Evolutionary conservation across 208 protist genomes (phyloP), one percentile per base, ranked within the genome.

Genomic region (Wallacemonas sp.): DNA sequence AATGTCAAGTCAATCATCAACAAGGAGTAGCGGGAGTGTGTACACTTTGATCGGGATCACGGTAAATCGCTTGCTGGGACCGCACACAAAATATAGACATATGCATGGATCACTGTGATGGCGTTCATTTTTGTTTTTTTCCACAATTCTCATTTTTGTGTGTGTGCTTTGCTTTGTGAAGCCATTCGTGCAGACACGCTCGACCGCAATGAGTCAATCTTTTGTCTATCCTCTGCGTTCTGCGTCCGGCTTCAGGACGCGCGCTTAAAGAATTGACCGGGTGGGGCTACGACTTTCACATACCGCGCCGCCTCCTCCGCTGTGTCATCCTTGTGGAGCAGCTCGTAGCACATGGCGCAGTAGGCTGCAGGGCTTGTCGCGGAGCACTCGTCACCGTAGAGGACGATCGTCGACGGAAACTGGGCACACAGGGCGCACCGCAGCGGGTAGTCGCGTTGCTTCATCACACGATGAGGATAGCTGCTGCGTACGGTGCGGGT

Each of bases 321-420:
- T 36, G 58, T 81, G 27, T 85, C 79, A 16, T 63, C 17, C 17
- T 76, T 65, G 72, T 92, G 85, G 19, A 95, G 66, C 11, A 91
- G 41, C 43, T 85, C 73, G 72, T 79, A 91, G 64, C 89, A 95
- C 26, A 80, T 71, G 27, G 67, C 68, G 41, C 89, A 95, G 72
- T 93, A 95, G 33, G 67, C 62, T 4, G 80, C 56, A 11, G 84
- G 79, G 21, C 58, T 76, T 2, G 58, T 60, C 0, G 68, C 38
- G 23, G 85, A 87, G 49, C 90, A 56, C 38, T 76, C 60, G 63
- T 94, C 71, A 52, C 75, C 73, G 69, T 90, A 90, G 29, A 87
- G 72, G 16, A 65, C 78, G 23, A 95, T 61, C 4, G 85, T 93
- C 1, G 90, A 63, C 11, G 90, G 85, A 61, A 86, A 83, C 19